A percentile compares a stretch with the other conserved stretches of the same genome.
phyloP scores from a whole-genome alignment of 1,284 basidiomycete species.

The Boletus albobrunnescens region DNA sequence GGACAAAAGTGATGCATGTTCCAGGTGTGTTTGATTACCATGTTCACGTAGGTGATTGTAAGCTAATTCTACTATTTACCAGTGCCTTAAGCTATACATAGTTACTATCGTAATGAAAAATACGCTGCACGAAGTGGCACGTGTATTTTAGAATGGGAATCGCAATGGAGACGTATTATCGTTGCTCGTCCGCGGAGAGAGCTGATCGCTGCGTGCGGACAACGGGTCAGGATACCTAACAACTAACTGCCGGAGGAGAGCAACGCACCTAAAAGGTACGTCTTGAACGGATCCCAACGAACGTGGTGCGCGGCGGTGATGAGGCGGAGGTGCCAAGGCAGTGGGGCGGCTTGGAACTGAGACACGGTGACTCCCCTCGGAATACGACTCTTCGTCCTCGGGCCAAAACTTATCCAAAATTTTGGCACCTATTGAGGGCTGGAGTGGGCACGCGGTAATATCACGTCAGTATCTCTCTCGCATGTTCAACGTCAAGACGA shows the following conservation, averaged over 20 bases:
- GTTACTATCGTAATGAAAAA: slow-evolving; percentile 6
- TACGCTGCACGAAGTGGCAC: neutral
- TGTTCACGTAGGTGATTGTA: slow-evolving; percentile 12
- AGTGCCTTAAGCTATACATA: slow-evolving; percentile 21
- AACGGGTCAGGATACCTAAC: slow-evolving; percentile 3
- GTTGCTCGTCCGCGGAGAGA: neutral
- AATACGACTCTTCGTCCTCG: slow-evolving; percentile 23
- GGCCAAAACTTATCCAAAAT: slow-evolving; percentile 33
- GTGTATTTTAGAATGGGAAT: slow-evolving; percentile 5
- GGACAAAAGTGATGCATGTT: neutral
- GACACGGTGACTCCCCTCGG: slow-evolving; percentile 18
- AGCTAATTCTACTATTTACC: slow-evolving; percentile 14
- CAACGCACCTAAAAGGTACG: slow-evolving; percentile 16
- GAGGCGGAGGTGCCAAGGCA: slow-evolving; percentile 30
- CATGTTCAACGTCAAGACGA: slow-evolving; percentile 3
- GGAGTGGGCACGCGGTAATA: neutral
- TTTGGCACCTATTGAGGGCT: slow-evolving; percentile 30
- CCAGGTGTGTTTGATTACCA: slow-evolving; percentile 16
- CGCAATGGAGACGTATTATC: slow-evolving; percentile 4
- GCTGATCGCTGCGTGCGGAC: neutral
- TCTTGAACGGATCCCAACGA: slow-evolving; percentile 13
- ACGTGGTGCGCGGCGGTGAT: slow-evolving; percentile 25
- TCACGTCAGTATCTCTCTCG: slow-evolving; percentile 10
- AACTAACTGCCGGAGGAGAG: neutral
- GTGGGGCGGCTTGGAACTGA: slow-evolving; percentile 7